These are phyloP conservation scores for Mycena pura DNA, from an alignment of 768 basidiomycete species.

Conservation along the genomic window DNA sequence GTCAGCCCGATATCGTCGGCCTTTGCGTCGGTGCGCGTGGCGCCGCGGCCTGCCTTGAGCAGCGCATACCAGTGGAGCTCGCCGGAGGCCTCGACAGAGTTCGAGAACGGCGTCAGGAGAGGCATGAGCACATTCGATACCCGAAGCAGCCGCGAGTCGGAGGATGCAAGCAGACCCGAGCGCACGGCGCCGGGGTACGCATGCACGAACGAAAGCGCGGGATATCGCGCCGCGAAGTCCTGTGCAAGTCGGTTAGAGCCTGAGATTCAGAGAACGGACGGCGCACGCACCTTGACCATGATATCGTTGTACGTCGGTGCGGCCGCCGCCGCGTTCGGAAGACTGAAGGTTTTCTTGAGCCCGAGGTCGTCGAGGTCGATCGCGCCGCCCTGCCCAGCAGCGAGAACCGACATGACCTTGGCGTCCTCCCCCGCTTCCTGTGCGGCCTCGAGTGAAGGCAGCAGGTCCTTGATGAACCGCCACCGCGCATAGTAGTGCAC, in stretches of 20 bases:
- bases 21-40: slow-evolving; percentile 12
- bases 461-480: slow-evolving; percentile 45
- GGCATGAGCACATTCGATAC: background rate
- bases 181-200: slow-evolving; percentile 31
- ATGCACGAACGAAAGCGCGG: slow-evolving; percentile 45
- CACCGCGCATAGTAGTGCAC: slow-evolving; percentile 49
- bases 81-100: slow-evolving; percentile 14
- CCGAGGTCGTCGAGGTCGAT: slow-evolving; percentile 48
- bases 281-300: slow-evolving; percentile 54
- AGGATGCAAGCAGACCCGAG: background rate
- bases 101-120: slow-evolving; percentile 14
- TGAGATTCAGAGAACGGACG: background rate
- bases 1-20: slow-evolving; percentile 15
- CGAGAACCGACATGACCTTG: slow-evolving; percentile 46
- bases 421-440: slow-evolving; percentile 45
- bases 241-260: slow-evolving; percentile 22
- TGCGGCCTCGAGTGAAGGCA: slow-evolving; percentile 45
- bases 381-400: slow-evolving; percentile 32
- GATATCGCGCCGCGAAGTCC: slow-evolving; percentile 40
- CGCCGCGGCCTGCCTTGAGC: slow-evolving; percentile 12
- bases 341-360: slow-evolving; percentile 48
- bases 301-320: slow-evolving; percentile 58
- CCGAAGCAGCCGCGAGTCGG: background rate
- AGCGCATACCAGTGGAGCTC: slow-evolving; percentile 22
- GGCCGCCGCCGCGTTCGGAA: slow-evolving; percentile 39